Conservation (phyloP, 1,139 yeast genomes). For the Pichia sp. region DNA sequence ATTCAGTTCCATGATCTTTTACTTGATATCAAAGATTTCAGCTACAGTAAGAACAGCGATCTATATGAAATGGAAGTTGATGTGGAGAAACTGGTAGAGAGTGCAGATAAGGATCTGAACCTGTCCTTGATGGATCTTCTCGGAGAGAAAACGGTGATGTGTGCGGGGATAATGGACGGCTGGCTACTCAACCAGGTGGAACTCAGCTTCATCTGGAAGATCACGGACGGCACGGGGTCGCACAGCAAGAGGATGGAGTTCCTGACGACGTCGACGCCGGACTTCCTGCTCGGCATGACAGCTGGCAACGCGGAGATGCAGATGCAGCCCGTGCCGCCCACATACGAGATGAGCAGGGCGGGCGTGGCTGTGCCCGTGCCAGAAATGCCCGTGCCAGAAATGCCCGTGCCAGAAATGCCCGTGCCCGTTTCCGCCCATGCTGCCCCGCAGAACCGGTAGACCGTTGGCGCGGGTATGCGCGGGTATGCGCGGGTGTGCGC, state of each 20-base stretch:
- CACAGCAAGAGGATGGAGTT: background rate
- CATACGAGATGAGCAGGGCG: constrained; percentile 8
- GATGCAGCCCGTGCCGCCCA: no score
- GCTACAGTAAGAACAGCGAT: constrained; percentile 3
- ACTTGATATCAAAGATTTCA: constrained; percentile 13
- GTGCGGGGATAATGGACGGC: constrained; percentile 5
- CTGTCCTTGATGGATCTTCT: constrained; percentile 5
- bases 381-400: no score
- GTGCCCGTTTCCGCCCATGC: no score
- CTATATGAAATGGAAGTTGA: constrained; percentile 5
- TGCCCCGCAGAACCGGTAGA: no score
- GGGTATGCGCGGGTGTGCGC: no score
- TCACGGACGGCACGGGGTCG: constrained; percentile 4
- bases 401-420: no score
- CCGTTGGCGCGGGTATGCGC: no score
- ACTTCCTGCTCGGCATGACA: constrained; percentile 6
- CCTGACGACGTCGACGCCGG: constrained; percentile 3
- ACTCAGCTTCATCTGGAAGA: constrained; percentile 3
- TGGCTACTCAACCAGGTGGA: constrained; percentile 4
- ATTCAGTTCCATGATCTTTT: constrained; percentile 7
- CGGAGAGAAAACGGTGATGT: constrained; percentile 1
- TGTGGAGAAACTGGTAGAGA: background rate
- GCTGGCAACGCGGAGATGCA: no score
- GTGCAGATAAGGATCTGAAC: constrained; percentile 7
- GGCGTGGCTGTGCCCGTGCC: constrained; percentile 2